Evolutionary conservation across 1,139 yeast genomes (phyloP), one percentile per base, ranked within the genome.

Genomic region (Meyerozyma athensensis): DNA sequence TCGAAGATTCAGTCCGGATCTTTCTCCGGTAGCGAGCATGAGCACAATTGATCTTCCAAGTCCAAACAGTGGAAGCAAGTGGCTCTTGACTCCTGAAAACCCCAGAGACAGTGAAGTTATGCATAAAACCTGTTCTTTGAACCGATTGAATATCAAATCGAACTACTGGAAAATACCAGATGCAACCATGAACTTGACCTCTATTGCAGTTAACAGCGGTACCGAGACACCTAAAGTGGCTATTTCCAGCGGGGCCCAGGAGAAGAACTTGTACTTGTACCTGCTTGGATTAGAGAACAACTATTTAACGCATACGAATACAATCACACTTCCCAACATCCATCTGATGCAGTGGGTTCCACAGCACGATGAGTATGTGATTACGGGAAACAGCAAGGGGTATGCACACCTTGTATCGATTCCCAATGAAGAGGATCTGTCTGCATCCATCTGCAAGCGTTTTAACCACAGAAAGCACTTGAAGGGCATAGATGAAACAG

Each of bases 81-180:
- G 69, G 68, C 39, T 65, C 22, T 46, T 63, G 32, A 54, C 58
- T 33, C 39, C 44, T 5, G 40, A 52, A 36, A 54, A 52, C 37
- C 47, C 56, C 10, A 50, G 53, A 19, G 72, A 67, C 43, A 61
- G 62, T 6, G 58, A 56, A 35, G 55, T 65, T 4, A 43, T 61
- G 28, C 31, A 23, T 30, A 69, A 72, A 47, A 59, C 74, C 1
- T 70, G 76, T 44, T 56, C 72, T 1, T 58, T 65, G 21, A 61
- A 68, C 46, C 52, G 70, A 30, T 46, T 66, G 36, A 72, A 70
- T 42, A 65, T 78, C 36, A 71, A 72, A 41, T 77, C 83, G 10
- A 74, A 69, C 53, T 84, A 84, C 58, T 85, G 94, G 95, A 75
- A 72, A 46, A 83, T 67, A 5, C 86, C 87, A 3, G 87, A 82